Base-by-base conservation (phyloP, 768 basidiomycete species). In the Lanmaoa pseudosensibilis region DNA sequence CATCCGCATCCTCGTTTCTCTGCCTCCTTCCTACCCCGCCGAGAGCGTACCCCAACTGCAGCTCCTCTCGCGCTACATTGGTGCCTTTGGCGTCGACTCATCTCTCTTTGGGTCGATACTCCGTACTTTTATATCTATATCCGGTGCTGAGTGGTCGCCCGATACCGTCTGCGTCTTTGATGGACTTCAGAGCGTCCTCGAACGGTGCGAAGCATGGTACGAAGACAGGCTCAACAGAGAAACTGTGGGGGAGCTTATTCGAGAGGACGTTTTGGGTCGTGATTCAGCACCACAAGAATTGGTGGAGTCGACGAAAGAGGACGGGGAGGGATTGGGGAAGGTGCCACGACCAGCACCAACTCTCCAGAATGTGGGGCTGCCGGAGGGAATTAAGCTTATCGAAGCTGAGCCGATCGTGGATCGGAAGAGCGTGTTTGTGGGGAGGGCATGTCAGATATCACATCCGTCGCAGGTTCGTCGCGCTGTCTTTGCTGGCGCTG, bases 131-230 rank as follows among this genome's bases (percentile, higher is more conserved):
- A 92, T 94, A 52, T 92, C 92, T 4, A 66, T 78, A 21, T 81
- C 79, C 52, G 90, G 88, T 8, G 80, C 91, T n/a, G 88, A 92
- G 60, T 95, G 88, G 84, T 75, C 77, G 3, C 76, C 81, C 23
- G 91, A 86, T 32, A 78, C 77, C 1, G 86, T 94, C 18, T 92
- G 90, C 60, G 88, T 94, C 13, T 95, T 94, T 65, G 93, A 95
- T 59, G 93, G 93, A 12, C 71, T 94, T 27, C 90, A 93, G 70
- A 84, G 77, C 63, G 82, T 90, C 11, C 70, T 87, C 32, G 90
- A 92, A 46, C 75, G 77, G 16, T 87, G 86, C 58, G 74, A 78
- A 23, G 64, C 67, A 38, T 94, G 92, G 92, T 88, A 91, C 61
- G 79, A 80, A 57, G 83, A 85, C n/a, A 83, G 78, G 18, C 73